Base-by-base conservation (phyloP, 306 rosid genomes). In the Vachellia collinsii region DNA sequence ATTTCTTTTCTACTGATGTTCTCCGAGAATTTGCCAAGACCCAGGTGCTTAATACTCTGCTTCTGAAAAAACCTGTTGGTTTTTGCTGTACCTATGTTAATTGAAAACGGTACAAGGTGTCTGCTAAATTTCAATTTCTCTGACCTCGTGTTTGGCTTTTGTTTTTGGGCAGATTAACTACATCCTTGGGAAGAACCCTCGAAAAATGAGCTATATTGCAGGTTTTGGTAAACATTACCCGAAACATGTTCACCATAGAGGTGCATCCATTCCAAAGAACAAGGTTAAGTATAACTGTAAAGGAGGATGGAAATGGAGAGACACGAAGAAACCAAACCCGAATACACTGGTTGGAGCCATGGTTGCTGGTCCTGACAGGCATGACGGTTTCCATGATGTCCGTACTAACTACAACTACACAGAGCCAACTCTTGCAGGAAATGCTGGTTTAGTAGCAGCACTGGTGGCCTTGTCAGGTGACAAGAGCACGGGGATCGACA, bases 241-340 rank as follows among this genome's bases (percentile, higher is more conserved):
- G 8, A 90, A 85, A 84, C 95, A 81, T 20, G 89, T 88, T 65
- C 97, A 92, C 83, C 97, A 92, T 70, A 86, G 95, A 86, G 97
- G 83, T 41, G 97, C 97, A 41, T 92, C 97, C 25, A 89, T 92
- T 74, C 97, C 92, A 1, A 92, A 91, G 88, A 89, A 88, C 74
- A 91, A 85, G 88, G 67, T 92, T 79, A 90, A 84, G 79, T 92
- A 92, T 70, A 90, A 79, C 85, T 92, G 97, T 63, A 91, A 86
- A 84, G 97, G 97, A 80, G 97, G 97, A 53, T 91, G 97, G 97
- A 91, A 86, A 81, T 92, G 93, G 93, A 89, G 97, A 83, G 97
- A 92, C 87, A 37, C 81, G 3, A 1, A 62, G 3, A 88, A 89
- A 66, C 85, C 97, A 42, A 92, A 92, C 82, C 97, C 97, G 4